phyloP scores from a whole-genome alignment of 1,139 yeast species.

The Yamadazyma dendronema region DNA sequence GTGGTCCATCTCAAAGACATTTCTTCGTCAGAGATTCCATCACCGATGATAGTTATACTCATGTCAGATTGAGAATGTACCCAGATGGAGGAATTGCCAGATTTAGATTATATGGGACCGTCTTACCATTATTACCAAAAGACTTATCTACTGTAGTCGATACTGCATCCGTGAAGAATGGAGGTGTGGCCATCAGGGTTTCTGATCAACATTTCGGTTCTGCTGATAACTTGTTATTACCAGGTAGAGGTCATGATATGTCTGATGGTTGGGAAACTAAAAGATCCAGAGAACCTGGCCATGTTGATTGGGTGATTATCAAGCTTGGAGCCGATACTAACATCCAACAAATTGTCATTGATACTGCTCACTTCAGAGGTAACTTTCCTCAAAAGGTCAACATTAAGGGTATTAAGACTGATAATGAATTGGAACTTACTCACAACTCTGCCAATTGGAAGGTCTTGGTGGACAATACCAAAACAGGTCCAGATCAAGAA shows the following conservation, averaged over 20 bases:
- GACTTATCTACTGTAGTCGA: constrained; percentile 53
- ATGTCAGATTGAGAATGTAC: constrained; percentile 82
- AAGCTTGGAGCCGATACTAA: constrained; percentile 67
- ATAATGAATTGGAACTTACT: constrained; percentile 29
- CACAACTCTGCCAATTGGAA: constrained; percentile 54
- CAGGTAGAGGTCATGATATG: constrained; percentile 96
- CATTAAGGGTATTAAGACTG: constrained; percentile 48
- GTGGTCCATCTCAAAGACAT: constrained; percentile 87
- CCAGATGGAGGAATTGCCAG: constrained; percentile 98
- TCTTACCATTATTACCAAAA: constrained; percentile 58
- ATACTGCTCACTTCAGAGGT: constrained; percentile 92
- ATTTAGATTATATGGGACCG: constrained; percentile 83
- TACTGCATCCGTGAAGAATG: constrained; percentile 78
- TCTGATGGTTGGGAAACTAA: constrained; percentile 99
- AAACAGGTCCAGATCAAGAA: constrained; percentile 79
- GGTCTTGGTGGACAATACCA: constrained; percentile 60
- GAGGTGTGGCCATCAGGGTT: constrained; percentile 80
- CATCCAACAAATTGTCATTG: constrained; percentile 63
- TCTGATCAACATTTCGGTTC: constrained; percentile 94
- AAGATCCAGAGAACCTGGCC: constrained; percentile 79
- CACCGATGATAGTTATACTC: constrained; percentile 67
- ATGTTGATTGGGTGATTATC: constrained; percentile 86
- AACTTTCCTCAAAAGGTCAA: constrained; percentile 82
- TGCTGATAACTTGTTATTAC: constrained; percentile 81
- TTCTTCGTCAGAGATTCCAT: constrained; percentile 63